Percentiles rank a stretch among this genome's conserved stretches.
Evolutionary conservation across 164 flowering plant species (phyloP).

Genomic region (Malania oleifera): DNA sequence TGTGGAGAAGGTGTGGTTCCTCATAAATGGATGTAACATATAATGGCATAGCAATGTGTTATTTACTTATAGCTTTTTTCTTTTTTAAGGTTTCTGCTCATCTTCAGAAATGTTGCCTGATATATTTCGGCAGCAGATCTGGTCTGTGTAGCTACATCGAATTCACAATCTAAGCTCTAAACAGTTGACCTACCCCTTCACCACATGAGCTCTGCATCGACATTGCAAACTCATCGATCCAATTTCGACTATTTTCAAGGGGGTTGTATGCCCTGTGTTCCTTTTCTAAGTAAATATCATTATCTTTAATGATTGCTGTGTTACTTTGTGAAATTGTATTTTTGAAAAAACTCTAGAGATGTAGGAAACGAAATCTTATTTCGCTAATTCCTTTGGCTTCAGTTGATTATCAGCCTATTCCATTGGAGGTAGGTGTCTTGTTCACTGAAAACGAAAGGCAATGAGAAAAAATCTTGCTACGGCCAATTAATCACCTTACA

Average conservation of each 20-base stretch:
- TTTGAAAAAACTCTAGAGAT: conserved; percentile 16
- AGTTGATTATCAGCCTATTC: conserved; percentile 5
- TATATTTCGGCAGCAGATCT: conserved; percentile 69
- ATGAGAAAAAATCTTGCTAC: not conserved
- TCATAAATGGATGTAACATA: not conserved
- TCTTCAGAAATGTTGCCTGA: conserved; percentile 45
- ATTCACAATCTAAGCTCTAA: conserved; percentile 53
- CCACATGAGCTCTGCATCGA: conserved; percentile 57
- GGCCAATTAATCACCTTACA: not conserved
- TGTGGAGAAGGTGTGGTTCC: conserved; percentile 50
- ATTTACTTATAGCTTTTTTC: conserved; percentile 8
- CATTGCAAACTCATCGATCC: conserved; percentile 42
- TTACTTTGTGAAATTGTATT: conserved; percentile 7
- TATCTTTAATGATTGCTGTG: conserved; percentile 17
- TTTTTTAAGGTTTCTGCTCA: conserved; percentile 19
- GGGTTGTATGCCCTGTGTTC: conserved; percentile 44
- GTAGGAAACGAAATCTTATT: not conserved
- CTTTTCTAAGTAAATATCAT: conserved; percentile 25
- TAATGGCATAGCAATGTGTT: conserved; percentile 3
- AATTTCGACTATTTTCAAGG: conserved; percentile 40
- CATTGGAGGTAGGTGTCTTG: conserved; percentile 5
- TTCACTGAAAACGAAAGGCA: not conserved
- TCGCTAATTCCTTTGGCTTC: not conserved
- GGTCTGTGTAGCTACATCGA: conserved; percentile 63
- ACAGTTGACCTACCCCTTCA: conserved; percentile 40